These are phyloP conservation scores for Trypanosoma lewisi DNA, from an alignment of 208 protist species.

Conservation along the genomic window DNA sequence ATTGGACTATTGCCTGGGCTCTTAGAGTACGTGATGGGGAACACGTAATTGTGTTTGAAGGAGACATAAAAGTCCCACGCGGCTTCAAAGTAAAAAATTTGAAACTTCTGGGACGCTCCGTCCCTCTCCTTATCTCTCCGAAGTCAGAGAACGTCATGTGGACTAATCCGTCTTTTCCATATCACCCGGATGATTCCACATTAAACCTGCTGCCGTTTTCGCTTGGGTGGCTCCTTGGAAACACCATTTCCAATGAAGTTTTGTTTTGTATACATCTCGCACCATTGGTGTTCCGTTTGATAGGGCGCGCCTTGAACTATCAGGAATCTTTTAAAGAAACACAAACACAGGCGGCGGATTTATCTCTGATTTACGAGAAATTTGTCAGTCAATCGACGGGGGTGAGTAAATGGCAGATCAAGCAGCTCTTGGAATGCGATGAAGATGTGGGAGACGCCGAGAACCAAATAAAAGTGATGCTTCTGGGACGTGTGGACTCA, in stretches of 20 bases:
- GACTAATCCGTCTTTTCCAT: constrained; percentile 3
- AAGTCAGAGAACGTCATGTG: background rate
- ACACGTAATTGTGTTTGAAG: constrained; percentile 3
- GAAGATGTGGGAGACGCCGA: background rate
- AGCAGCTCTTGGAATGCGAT: background rate
- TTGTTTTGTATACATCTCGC: constrained; percentile 44
- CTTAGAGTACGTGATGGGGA: background rate
- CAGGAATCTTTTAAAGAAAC: constrained; percentile 30
- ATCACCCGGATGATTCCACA: background rate
- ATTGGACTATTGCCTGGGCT: background rate
- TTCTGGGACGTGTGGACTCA: background rate
- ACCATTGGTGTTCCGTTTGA: constrained; percentile 50
- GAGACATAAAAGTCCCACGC: background rate
- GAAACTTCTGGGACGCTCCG: background rate
- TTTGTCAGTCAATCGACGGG: constrained; percentile 1
- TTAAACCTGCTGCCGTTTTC: constrained; percentile 23
- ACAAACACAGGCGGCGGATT: constrained; percentile 46
- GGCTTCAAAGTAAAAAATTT: background rate
- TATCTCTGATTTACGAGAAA: constrained; percentile 44
- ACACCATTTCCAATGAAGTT: constrained; percentile 36
- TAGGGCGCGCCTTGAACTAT: constrained; percentile 31
- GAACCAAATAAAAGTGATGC: background rate
- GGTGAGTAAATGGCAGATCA: background rate
- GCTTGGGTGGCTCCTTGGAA: constrained; percentile 55
- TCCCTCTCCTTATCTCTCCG: background rate